Base-by-base conservation (phyloP, 768 basidiomycete species). In the Leccinum disarticulatum region DNA sequence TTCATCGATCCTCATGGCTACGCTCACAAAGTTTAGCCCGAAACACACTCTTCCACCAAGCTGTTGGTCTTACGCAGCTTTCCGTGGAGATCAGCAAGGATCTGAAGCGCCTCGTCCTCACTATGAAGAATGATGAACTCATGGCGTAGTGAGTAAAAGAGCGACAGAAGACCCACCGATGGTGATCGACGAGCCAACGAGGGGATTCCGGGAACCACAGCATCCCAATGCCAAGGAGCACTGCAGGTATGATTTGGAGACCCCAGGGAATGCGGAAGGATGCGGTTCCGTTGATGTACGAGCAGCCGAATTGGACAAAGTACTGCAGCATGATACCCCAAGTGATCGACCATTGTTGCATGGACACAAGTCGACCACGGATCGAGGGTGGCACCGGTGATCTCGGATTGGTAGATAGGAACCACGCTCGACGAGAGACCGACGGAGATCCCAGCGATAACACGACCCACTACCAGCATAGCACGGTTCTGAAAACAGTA, bases 251-350 rank as follows among this genome's bases (percentile, higher is more conserved):
- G 78, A 88, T 81, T 69, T 91, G 90, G 28, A 91, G 74, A 57
- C 86, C 87, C 88, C 88, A 90, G 11, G 89, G 90, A 63, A 91
- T 87, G 27, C 89, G 85, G 81, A 90, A 91, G 0, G 88, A 88
- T 0, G 87, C 87, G 13, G 70, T 77, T 33, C 88, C 86, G 22
- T 85, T 73, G 69, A 90, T 87, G 69, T 74, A 73, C 1, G 87
- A 90, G 69, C 85, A 87, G 9, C 87, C 88, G 60, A 89, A 88
- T 64, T 88, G 83, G 62, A 89, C 80, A 70, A 89, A 89, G 75
- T 90, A 86, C 62, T 89, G 88, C 48, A 91, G 72, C 63, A 88
- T 76, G 68, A 89, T 89, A 74, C 87, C 87, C 87, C 90, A 89
- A 0, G 88, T 88, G 67, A 88, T 89, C 3, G 87, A 82, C 83